Evolutionary conservation across 306 rosid species (phyloP), one percentile per base, ranked within the genome.

Genomic region (Hylodesmum podocarpum): DNA sequence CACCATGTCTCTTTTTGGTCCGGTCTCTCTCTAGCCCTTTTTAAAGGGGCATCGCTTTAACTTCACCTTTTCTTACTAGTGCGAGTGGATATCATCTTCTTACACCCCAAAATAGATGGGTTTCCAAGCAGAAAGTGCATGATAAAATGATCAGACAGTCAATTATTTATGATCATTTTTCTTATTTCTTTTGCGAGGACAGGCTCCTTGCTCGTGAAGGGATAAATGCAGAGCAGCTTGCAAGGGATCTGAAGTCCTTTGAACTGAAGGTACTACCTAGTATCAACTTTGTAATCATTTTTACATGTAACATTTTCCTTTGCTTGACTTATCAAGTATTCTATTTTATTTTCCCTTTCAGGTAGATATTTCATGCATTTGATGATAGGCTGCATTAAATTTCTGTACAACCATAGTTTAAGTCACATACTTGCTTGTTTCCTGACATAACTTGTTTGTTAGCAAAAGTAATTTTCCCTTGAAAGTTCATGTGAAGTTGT

Each of bases 141-240:
- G 36, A 21, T 8, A 5, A 58, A 29, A 58, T 1, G 62, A n/a
- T 58, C 15, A 29, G 21, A 41, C 18, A n/a, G 54, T 57, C 55
- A 36, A 36, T 21, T 37, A 29, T 29, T 29, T 62, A 31, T 63
- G 78, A 16, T 8, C 6, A 24, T 69, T 9, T 66, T 24, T 41
- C 11, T n/a, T 44, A 21, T 75, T 57, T 74, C 19, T 75, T 63
- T 37, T 81, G 66, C 36, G 40, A 11, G 83, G 83, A 36, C 80
- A 95, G 97, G 88, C 93, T 95, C 31, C 99, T 95, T 88, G 99
- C 99, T 1, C 90, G 99, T 5, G 97, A 95, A 86, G 99, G 99
- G 71, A 89, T 95, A 86, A 91, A 95, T 76, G 99, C 99, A 3
- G 99, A 95, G 85, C 99, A 95, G 87, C 99, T 95, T 83, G 96